Percentiles rank a stretch among this genome's conserved stretches.
Evolutionary conservation across 225 moss, liverwort and hornwort genomes (phyloP).

Genomic region (Pseudisothecium myosuroides): DNA sequence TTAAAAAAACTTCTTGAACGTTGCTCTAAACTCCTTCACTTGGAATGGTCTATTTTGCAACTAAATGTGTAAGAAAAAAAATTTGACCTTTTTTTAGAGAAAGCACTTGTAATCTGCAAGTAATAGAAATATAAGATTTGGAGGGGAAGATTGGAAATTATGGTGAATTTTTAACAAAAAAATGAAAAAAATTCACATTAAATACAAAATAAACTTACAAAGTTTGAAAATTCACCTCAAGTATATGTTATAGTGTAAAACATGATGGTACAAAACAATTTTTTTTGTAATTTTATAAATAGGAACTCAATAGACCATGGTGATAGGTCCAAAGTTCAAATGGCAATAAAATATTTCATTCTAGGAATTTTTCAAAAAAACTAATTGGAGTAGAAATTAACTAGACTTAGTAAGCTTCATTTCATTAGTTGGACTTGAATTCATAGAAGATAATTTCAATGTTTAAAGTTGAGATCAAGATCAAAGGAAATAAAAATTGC

Average conservation of each 20-base stretch:
- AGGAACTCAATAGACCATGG: accelerated
- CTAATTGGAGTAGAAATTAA: background rate
- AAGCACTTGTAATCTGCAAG: too few relatives aligned
- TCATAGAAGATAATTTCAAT: background rate
- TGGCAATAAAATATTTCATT: background rate
- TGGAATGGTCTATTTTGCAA: too few relatives aligned
- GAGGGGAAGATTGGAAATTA: too few relatives aligned
- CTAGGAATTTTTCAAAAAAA: background rate
- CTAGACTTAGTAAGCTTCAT: background rate
- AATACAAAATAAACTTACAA: background rate
- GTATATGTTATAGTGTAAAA: background rate
- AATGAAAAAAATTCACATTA: background rate
- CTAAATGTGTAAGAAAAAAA: too few relatives aligned
- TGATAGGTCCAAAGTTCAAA: background rate
- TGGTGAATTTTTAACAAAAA: background rate
- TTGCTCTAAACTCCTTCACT: too few relatives aligned
- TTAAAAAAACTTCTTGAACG: too few relatives aligned
- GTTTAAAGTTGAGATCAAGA: background rate
- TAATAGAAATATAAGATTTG: too few relatives aligned
- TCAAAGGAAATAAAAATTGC: background rate
- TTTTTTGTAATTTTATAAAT: background rate
- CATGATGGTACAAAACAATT: too few relatives aligned
- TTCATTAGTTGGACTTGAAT: background rate
- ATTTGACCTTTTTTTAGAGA: too few relatives aligned
- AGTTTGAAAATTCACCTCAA: background rate